phyloP scores from a whole-genome alignment of 352 stramenopile genomes.

The Phytophthora agathidicida region DNA sequence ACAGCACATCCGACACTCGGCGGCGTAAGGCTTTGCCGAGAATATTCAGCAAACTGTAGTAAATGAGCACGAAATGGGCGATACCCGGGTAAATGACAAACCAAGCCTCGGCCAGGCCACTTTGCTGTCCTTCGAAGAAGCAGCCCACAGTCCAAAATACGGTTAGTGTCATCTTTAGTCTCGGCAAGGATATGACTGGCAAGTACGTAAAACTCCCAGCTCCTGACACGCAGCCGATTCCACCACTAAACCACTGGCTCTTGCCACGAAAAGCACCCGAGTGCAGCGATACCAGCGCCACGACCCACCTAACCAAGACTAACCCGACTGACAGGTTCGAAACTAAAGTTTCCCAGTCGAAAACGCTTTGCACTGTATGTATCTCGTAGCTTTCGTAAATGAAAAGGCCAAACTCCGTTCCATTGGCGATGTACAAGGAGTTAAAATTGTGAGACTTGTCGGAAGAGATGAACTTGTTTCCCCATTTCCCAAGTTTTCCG shows the following conservation, averaged over 20 bases:
- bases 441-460: not conserved
- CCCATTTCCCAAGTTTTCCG: slow-evolving; percentile 4
- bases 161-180: slow-evolving; percentile 13
- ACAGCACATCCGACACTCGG: slow-evolving; percentile 35
- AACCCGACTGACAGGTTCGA: slow-evolving; percentile 14
- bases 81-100: slow-evolving; percentile 36
- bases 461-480: slow-evolving; percentile 12
- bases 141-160: slow-evolving; percentile 32
- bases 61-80: slow-evolving; percentile 13
- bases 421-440: no score
- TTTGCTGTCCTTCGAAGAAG: slow-evolving; percentile 43
- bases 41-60: slow-evolving; percentile 47
- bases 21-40: slow-evolving; percentile 30
- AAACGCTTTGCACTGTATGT: slow-evolving; percentile 6
- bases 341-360: slow-evolving; percentile 25
- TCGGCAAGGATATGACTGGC: slow-evolving; percentile 6
- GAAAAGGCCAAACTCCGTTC: slow-evolving; percentile 1
- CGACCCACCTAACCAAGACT: slow-evolving; percentile 12
- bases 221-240: slow-evolving; percentile 18
- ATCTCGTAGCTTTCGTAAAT: slow-evolving; percentile 5
- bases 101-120: slow-evolving; percentile 34
- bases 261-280: slow-evolving; percentile 4
- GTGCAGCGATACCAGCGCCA: slow-evolving; percentile 13
- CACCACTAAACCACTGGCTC: slow-evolving; percentile 14
- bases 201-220: slow-evolving; percentile 14